Percentiles rank a stretch among this genome's conserved stretches.
phyloP scores from a whole-genome alignment of 805 yeast species.

The Sungouiozyma intestinalis region DNA sequence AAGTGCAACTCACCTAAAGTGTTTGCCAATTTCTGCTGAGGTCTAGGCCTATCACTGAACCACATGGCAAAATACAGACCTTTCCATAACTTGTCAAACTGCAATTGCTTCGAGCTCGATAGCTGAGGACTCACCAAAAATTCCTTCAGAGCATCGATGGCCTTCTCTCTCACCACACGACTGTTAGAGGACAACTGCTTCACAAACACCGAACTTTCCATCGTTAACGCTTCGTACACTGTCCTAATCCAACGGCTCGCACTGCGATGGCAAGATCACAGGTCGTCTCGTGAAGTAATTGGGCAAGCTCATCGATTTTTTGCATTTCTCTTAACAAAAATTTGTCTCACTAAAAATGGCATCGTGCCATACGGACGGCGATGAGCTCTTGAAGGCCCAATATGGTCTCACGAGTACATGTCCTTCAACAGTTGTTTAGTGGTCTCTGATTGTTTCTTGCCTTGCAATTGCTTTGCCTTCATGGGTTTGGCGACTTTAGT shows the following conservation, averaged over 20 bases:
- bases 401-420: conserved; percentile 14
- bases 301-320: not conserved
- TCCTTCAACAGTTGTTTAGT: conserved; percentile 11
- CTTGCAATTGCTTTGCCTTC: conserved; percentile 13
- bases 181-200: conserved; percentile 77
- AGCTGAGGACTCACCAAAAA: conserved; percentile 41
- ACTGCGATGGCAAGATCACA: too few relatives aligned
- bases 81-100: conserved; percentile 82
- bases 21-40: conserved; percentile 77
- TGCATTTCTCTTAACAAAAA: not conserved
- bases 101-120: conserved; percentile 35
- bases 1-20: conserved; percentile 45
- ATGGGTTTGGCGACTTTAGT: conserved; percentile 1
- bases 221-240: too few relatives aligned
- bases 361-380: not conserved
- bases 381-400: not conserved
- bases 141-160: conserved; percentile 52
- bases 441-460: conserved; percentile 15
- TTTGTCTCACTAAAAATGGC: too few relatives aligned
- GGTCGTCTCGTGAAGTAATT: too few relatives aligned
- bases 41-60: conserved; percentile 88
- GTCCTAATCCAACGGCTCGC: too few relatives aligned
- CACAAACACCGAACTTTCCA: conserved; percentile 46
- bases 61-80: conserved; percentile 95
- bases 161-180: conserved; percentile 60